Percentiles rank a stretch among this genome's conserved stretches.
These are phyloP conservation scores for Candida sp. DNA, from an alignment of 1,139 yeast genomes.

Conservation along the genomic window DNA sequence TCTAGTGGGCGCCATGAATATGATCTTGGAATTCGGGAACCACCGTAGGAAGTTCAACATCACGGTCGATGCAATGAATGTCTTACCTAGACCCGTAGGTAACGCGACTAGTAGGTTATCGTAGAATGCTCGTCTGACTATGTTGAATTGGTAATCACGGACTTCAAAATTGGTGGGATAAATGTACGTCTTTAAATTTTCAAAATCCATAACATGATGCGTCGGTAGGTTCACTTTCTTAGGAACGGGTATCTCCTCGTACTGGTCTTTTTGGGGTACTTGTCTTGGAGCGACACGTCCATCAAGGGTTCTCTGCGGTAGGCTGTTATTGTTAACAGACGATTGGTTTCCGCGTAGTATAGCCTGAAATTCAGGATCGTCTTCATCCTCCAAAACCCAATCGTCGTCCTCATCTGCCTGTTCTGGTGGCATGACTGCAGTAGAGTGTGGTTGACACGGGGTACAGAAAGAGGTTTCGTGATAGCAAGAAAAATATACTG, in stretches of 20 bases:
- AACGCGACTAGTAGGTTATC: constrained; percentile 85
- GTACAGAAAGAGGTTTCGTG: too few species aligned
- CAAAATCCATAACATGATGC: constrained; percentile 53
- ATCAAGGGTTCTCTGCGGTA: constrained; percentile 10
- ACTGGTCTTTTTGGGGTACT: constrained; percentile 4
- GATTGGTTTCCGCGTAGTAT: constrained; percentile 5
- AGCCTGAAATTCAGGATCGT: constrained; percentile 18
- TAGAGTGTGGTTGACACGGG: too few species aligned
- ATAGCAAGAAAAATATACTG: too few species aligned
- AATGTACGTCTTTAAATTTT: constrained; percentile 54
- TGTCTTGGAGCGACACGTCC: constrained; percentile 1
- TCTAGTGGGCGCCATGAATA: constrained; percentile 96
- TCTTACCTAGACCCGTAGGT: constrained; percentile 98
- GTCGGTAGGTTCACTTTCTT: constrained; percentile 30
- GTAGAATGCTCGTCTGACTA: constrained; percentile 73
- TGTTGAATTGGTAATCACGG: constrained; percentile 88
- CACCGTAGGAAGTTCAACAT: constrained; percentile 91
- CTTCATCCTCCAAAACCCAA: constrained; percentile 17
- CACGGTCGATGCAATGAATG: constrained; percentile 93
- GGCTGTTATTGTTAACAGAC: not conserved
- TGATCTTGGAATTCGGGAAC: constrained; percentile 77
- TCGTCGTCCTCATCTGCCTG: constrained; percentile 13
- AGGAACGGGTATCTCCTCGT: constrained; percentile 10
- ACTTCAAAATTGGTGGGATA: constrained; percentile 88
- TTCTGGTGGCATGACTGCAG: not conserved